Conservation (phyloP, 2,329 filamentous ascomycete genomes). For the Aplosporella prunicola region DNA sequence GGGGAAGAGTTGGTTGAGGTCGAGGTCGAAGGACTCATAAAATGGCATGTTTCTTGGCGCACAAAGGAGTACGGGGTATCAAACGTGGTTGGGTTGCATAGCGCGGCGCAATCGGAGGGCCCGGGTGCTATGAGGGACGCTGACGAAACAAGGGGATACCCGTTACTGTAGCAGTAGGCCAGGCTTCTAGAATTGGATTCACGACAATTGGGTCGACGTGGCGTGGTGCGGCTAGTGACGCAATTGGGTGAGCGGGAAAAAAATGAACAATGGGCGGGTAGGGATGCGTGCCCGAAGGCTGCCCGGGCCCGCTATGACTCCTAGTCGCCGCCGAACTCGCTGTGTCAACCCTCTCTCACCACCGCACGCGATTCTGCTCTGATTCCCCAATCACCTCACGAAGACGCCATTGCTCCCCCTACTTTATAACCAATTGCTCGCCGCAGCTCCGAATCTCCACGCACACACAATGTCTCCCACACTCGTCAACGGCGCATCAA, state of each 20-base stretch:
- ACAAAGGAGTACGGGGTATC: too few relatives aligned
- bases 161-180: neutral
- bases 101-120: slow-evolving; percentile 6
- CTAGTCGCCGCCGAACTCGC: slow-evolving; percentile 11
- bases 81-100: too few relatives aligned
- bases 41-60: neutral
- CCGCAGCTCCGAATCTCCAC: neutral
- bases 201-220: neutral
- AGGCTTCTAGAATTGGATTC: slow-evolving; percentile 1
- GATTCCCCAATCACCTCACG: slow-evolving; percentile 6
- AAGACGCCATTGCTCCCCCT: neutral
- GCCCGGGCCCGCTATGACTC: too few relatives aligned
- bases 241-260: slow-evolving; percentile 1
- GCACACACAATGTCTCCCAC: slow-evolving; percentile 6
- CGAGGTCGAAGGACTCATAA: neutral
- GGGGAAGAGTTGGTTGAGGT: neutral
- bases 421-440: neutral
- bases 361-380: slow-evolving; percentile 4
- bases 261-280: slow-evolving; percentile 4
- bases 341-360: slow-evolving; percentile 5
- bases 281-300: slow-evolving; percentile 6
- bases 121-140: neutral
- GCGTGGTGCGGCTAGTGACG: slow-evolving; percentile 5
- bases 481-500: slow-evolving; percentile 13
- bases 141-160: slow-evolving; percentile 5